Base-by-base conservation (phyloP, 345 rosid species). In the Toxicodendron radicans region DNA sequence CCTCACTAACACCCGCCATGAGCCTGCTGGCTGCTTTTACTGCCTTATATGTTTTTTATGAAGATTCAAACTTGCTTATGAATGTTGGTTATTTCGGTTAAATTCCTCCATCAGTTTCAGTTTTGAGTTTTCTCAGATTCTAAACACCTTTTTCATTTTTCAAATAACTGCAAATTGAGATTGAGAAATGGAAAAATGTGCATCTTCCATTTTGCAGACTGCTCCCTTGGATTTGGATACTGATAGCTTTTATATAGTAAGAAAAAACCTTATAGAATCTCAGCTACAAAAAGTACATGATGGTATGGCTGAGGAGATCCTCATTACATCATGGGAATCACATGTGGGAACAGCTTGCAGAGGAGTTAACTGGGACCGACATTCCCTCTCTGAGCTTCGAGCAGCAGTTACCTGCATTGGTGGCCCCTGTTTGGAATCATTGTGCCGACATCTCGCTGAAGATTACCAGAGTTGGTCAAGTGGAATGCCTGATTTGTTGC, bases 391-490 rank as follows among this genome's bases (percentile, higher is more conserved):
- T 9, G 90, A 87, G 73, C 90, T 95, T 58, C 88, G 94, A 20
- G 98, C 94, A 68, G 94, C 94, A 65, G 98, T 93, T 78, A 75
- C 89, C 45, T 91, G 98, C 72, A 83, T 87, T 24, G 88, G 93
- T 43, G 96, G 96, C 35, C 63, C 85, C 58, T 86, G 96, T 83
- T 79, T 95, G 81, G 96, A 96, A 51, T 85, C 94, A 2, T 76
- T 93, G 45, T 95, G 94, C 61, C 83, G 88, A 52, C 75, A 85
- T 76, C 87, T 93, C 41, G 89, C 93, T 63, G 94, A 87, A 85
- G 99, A 93, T 73, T 91, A 93, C 48, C 75, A 79, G 38, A 93
- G 91, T 75, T 95, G 99, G 99, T 90, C 93, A n/a, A 87, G 94
- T 53, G 99, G 99, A 79, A 91, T 95, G 97, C 99, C 99, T 8